A percentile compares a stretch with the other conserved stretches of the same genome.
Evolutionary conservation across 805 yeast species (phyloP).

Genomic region (Schwanniomyces polymorphus): DNA sequence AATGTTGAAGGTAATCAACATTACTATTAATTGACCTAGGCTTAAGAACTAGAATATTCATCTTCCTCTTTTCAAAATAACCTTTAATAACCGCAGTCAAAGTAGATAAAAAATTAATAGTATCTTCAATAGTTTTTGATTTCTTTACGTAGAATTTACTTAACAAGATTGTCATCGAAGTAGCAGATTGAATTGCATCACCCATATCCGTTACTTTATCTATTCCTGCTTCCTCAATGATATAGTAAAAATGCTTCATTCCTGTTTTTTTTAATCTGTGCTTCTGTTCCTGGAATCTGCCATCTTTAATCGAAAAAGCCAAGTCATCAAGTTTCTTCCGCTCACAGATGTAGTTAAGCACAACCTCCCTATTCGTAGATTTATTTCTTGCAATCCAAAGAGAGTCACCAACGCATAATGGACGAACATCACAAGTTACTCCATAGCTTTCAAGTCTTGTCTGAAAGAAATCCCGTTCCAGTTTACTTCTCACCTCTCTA

Average conservation of each 20-base stretch:
- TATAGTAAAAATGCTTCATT: slow-evolving; percentile 63
- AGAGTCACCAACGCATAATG: slow-evolving; percentile 83
- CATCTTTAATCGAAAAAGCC: slow-evolving; percentile 79
- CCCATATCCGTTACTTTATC: slow-evolving; percentile 43
- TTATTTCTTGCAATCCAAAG: slow-evolving; percentile 82
- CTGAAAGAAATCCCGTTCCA: slow-evolving; percentile 70
- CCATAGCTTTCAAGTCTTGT: slow-evolving; percentile 51
- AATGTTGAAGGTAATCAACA: slow-evolving; percentile 44
- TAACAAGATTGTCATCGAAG: slow-evolving; percentile 65
- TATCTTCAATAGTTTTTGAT: slow-evolving; percentile 72
- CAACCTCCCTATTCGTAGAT: slow-evolving; percentile 57
- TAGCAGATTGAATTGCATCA: slow-evolving; percentile 73
- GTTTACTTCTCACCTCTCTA: slow-evolving; percentile 71
- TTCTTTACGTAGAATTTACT: slow-evolving; percentile 67
- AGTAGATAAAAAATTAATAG: slow-evolving; percentile 58
- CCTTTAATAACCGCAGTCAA: slow-evolving; percentile 46
- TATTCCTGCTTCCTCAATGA: slow-evolving; percentile 72
- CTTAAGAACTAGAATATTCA: slow-evolving; percentile 47
- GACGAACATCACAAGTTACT: slow-evolving; percentile 49
- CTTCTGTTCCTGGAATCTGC: slow-evolving; percentile 87
- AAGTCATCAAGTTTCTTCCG: slow-evolving; percentile 88
- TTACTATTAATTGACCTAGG: slow-evolving; percentile 53
- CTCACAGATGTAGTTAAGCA: slow-evolving; percentile 82
- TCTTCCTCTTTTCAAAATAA: slow-evolving; percentile 24
- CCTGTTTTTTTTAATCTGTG: slow-evolving; percentile 70